Evolutionary conservation across 1,284 basidiomycete species (phyloP).

Genomic region (Ustilago esculenta): DNA sequence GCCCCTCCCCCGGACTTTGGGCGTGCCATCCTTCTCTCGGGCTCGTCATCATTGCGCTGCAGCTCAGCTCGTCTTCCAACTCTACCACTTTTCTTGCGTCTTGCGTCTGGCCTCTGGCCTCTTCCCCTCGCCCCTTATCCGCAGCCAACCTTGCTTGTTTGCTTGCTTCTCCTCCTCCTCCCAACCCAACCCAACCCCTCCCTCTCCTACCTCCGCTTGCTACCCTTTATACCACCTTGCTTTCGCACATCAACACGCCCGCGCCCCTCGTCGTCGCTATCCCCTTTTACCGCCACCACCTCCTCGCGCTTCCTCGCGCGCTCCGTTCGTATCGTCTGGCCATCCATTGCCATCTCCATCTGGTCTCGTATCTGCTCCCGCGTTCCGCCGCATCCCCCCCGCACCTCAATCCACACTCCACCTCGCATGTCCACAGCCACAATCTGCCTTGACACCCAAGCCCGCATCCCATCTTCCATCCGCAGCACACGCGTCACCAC

Average conservation of each 20-base stretch:
- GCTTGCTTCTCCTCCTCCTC: neutral
- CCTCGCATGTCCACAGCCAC: neutral
- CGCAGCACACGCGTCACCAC: no score
- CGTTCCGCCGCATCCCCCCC: no score
- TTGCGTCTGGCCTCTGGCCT: no score
- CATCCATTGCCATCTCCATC: no score
- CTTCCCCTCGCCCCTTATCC: neutral
- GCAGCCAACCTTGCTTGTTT: neutral
- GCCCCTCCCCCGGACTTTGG: conserved; percentile 20
- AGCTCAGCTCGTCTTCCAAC: neutral
- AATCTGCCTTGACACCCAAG: no score
- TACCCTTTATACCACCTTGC: conserved; percentile 1
- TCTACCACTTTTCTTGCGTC: neutral
- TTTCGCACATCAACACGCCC: neutral
- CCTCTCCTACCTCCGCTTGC: neutral
- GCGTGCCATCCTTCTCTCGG: conserved; percentile 11
- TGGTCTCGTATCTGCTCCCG: no score
- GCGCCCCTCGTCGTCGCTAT: neutral
- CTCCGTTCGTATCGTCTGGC: no score
- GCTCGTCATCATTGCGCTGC: neutral
- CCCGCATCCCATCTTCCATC: neutral
- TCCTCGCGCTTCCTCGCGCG: neutral
- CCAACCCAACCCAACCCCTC: neutral
- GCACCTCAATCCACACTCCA: no score
- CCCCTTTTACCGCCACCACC: neutral